Percentiles rank a stretch among this genome's conserved stretches.
phyloP scores from a whole-genome alignment of 2,329 filamentous ascomycete species.

The Cladosporium sp. region DNA sequence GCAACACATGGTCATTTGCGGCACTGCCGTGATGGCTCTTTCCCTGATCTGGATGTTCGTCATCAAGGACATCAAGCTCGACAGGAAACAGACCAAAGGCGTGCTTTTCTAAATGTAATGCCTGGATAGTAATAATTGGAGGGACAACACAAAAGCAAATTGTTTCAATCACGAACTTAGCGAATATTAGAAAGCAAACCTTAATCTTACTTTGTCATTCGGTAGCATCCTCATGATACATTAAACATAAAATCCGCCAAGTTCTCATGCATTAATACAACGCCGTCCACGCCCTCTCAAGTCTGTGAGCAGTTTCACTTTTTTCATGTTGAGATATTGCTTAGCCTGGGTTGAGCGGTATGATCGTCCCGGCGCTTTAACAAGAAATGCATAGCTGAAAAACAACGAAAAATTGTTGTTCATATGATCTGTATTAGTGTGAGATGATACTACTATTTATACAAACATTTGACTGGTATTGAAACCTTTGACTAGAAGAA shows the following conservation, averaged over 20 bases:
- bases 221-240: background rate
- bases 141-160: background rate
- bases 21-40: slow-evolving; percentile 28
- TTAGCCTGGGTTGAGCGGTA: background rate
- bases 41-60: slow-evolving; percentile 28
- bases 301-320: background rate
- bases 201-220: background rate
- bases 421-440: background rate
- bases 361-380: background rate
- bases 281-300: background rate
- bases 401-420: background rate
- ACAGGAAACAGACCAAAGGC: slow-evolving; percentile 31
- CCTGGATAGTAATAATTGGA: background rate
- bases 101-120: slow-evolving; percentile 23
- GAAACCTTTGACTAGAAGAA: background rate
- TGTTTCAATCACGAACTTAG: background rate
- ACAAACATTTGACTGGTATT: background rate
- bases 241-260: no score
- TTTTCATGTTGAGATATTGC: background rate
- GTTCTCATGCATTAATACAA: background rate
- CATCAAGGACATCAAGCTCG: slow-evolving; percentile 32
- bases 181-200: background rate
- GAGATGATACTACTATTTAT: background rate
- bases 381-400: background rate
- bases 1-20: slow-evolving; percentile 29